phyloP scores from a whole-genome alignment of 2,329 filamentous ascomycete species.

The Aspergillus versicolor region DNA sequence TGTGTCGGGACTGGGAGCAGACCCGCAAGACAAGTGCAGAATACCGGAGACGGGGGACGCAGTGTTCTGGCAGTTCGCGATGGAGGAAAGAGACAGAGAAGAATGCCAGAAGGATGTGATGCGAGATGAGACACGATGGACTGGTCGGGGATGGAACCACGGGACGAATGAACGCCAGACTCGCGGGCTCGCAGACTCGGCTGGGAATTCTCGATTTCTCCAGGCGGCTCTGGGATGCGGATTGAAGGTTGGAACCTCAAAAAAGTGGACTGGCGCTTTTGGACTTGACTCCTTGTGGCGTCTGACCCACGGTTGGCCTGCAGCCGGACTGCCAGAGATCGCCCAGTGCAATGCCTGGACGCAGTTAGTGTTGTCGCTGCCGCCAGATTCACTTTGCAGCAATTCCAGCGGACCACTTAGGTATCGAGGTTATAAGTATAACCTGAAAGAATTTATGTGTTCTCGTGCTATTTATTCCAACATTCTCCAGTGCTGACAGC shows the following conservation, averaged over 20 bases:
- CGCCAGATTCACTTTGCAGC: not conserved
- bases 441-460: not conserved
- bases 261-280: conserved; percentile 11
- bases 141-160: conserved; percentile 5
- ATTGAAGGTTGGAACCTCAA: conserved; percentile 11
- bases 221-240: conserved; percentile 21
- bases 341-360: conserved; percentile 15
- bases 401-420: not conserved
- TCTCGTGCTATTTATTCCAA: not conserved
- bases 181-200: conserved; percentile 3
- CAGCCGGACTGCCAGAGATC: conserved; percentile 13
- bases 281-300: conserved; percentile 23
- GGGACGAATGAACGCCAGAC: not conserved
- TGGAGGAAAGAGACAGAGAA: not conserved
- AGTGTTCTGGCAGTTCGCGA: not conserved
- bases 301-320: conserved; percentile 23
- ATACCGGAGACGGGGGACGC: conserved; percentile 7
- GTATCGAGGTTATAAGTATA: not conserved
- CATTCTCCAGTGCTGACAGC: not conserved
- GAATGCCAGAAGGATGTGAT: conserved; percentile 3
- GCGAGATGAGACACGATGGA: conserved; percentile 1
- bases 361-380: not conserved
- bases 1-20: conserved; percentile 22
- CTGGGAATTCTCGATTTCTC: conserved; percentile 12
- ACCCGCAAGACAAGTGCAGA: conserved; percentile 18